Percentiles rank a stretch among this genome's conserved stretches.
These are phyloP conservation scores for Mortierella polycephala DNA, from an alignment of 371 early-diverging fungal species.

Conservation along the genomic window DNA sequence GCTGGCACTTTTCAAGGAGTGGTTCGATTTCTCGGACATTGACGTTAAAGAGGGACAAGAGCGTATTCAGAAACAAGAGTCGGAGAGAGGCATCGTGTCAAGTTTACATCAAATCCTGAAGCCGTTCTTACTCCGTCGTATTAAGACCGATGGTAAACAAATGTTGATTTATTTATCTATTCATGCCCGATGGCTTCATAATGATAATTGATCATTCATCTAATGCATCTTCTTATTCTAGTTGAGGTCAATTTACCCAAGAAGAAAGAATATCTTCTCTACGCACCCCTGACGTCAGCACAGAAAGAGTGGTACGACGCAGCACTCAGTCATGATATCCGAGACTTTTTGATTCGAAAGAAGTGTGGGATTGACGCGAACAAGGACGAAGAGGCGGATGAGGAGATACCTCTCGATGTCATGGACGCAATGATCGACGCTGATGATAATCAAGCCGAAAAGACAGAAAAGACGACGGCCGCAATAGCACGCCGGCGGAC, in stretches of 20 bases:
- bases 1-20: slow-evolving; percentile 82
- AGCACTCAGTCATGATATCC: slow-evolving; percentile 74
- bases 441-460: slow-evolving; percentile 18
- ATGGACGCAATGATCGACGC: slow-evolving; percentile 25
- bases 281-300: slow-evolving; percentile 81
- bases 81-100: slow-evolving; percentile 76
- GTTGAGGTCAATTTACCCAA: slow-evolving; percentile 89
- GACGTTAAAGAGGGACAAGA: slow-evolving; percentile 74
- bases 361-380: slow-evolving; percentile 40
- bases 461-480: slow-evolving; percentile 6
- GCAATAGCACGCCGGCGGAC: slow-evolving; percentile 6
- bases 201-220: slow-evolving; percentile 1
- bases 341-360: slow-evolving; percentile 75
- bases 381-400: slow-evolving; percentile 14
- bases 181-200: neutral
- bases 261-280: slow-evolving; percentile 90
- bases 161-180: neutral
- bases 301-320: slow-evolving; percentile 92
- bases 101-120: slow-evolving; percentile 91
- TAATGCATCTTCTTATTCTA: slow-evolving; percentile 33
- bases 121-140: slow-evolving; percentile 94
- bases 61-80: slow-evolving; percentile 78
- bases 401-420: slow-evolving; percentile 19
- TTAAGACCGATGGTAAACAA: slow-evolving; percentile 90
- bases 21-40: slow-evolving; percentile 88